Base-by-base conservation (phyloP, 176 grass and related monocot genomes). In the Calamus simplicifolius region DNA sequence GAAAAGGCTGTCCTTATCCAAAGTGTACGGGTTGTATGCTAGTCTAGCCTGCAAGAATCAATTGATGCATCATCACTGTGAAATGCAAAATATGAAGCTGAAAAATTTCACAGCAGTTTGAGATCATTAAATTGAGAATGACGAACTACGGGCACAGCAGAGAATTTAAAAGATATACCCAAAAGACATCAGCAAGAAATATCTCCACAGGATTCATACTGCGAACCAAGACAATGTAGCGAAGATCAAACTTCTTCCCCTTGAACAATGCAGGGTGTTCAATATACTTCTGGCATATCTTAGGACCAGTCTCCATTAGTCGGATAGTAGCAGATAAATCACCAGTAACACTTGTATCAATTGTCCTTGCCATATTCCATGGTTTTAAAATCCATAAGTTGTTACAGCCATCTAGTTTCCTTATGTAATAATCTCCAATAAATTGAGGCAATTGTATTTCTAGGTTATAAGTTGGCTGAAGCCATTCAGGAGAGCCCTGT, bases 251-350 rank as follows among this genome's bases (percentile, higher is more conserved):
- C 75, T 96, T 96, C 75, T 75, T 90, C 74, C 87, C 92, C 74
- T 65, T 81, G 68, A 96, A 90, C 67, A 96, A 70, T 28, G 69
- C 80, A 66, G 92, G 83, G 18, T 30, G 29, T 38, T 96, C 92
- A 28, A 96, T 96, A 82, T 96, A 96, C 68, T 96, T 88, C 71
- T 96, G 92, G 69, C 87, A 96, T 82, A 90, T 96, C 83, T 96
- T 96, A 19, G 92, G 92, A 51, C 92, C 87, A 70, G 92, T 96
- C 76, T 96, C 92, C 81, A 88, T 90, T 69, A 90, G 80, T 62
- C 92, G 76, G 76, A 96, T 88, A 56, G 90, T 90, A 72, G 86
- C 86, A 71, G 86, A 80, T 59, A 96, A 68, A 76, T 90, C 83
- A 62, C 77, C 80, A 25, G 80, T 90, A 54, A 90, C 87, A 1